Evolutionary conservation across 129 eudicot species (phyloP), one percentile per base, ranked within the genome.

Genomic region (Calendula officinalis): DNA sequence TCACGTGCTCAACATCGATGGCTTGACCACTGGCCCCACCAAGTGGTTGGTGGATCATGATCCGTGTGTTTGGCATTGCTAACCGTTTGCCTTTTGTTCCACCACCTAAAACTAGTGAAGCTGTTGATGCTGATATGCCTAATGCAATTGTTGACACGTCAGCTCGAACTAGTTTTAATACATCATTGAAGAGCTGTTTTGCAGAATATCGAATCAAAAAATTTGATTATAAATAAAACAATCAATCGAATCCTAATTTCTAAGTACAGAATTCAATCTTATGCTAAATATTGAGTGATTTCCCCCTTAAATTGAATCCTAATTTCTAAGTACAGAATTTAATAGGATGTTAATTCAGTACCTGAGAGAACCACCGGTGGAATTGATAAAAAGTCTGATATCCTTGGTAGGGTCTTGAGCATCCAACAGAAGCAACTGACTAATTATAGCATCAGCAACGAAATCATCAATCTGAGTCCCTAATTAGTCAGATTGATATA

Each of bases 11-110:
- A 16, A 92, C 96, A 56, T 83, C 88, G 9, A 79, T 71, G 10
- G 85, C 98, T 62, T 79, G 83, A 37, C 98, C 98, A 40, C 96
- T 81, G 32, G 84, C 83, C 60, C 96, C 96, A 53, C 98, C 98
- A 10, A 85, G 78, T 5, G 98, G 98, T 56, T 92, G 98, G 81
- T 88, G 96, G 49, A 92, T 76, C 98, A 92, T 92, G n/a, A 92
- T 85, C 57, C 98, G 67, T 14, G 96, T 57, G 60, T 85, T 92
- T 17, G 98, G 96, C 98, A 92, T 92, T 43, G 98, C 95, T n/a
- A 81, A 71, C 11, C 98, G 91, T 52, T 92, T 92, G 47, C 98
- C 98, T 79, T 83, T 92, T 7, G 98, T 81, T 67, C 98, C 98
- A 67, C 90, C 96, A 16, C 89, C 96, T 36, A 92, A 96, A 74